Conservation (phyloP, 768 basidiomycete species). For the Suillus luteus region DNA sequence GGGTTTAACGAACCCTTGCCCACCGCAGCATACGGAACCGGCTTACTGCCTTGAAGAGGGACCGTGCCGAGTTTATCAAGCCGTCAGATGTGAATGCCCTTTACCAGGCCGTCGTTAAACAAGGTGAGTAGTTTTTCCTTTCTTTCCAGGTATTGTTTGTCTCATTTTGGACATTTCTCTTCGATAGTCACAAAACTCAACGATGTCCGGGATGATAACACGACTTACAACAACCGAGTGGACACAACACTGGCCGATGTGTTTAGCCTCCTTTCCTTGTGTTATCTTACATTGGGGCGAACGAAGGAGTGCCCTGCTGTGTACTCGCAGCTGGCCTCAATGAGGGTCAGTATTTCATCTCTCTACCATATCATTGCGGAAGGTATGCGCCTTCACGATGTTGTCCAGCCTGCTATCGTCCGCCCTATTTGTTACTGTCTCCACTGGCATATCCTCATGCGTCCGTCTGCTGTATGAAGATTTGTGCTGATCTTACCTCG, state of each 20-base stretch:
- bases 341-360: conserved; percentile 71
- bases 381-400: not conserved
- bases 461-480: not conserved
- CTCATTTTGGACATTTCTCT: conserved; percentile 12
- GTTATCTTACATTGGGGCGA: conserved; percentile 98
- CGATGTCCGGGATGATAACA: conserved; percentile 80
- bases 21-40: conserved; percentile 84
- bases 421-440: conserved; percentile 16
- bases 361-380: conserved; percentile 7
- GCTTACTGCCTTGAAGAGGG: conserved; percentile 91
- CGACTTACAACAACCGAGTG: conserved; percentile 81
- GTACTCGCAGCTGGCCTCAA: conserved; percentile 94
- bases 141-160: not conserved
- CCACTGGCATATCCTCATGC: conserved; percentile 16
- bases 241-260: conserved; percentile 97
- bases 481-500: conserved; percentile 23
- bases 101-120: conserved; percentile 91
- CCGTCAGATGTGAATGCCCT: conserved; percentile 90
- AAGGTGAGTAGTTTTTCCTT: conserved; percentile 53
- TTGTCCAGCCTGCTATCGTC: conserved; percentile 9
- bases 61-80: conserved; percentile 90
- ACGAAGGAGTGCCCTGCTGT: conserved; percentile 92
- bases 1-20: conserved; percentile 26
- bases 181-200: conserved; percentile 84
- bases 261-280: conserved; percentile 91